Conservation (phyloP, 345 rosid species). For the Lumnitzera littorea region DNA sequence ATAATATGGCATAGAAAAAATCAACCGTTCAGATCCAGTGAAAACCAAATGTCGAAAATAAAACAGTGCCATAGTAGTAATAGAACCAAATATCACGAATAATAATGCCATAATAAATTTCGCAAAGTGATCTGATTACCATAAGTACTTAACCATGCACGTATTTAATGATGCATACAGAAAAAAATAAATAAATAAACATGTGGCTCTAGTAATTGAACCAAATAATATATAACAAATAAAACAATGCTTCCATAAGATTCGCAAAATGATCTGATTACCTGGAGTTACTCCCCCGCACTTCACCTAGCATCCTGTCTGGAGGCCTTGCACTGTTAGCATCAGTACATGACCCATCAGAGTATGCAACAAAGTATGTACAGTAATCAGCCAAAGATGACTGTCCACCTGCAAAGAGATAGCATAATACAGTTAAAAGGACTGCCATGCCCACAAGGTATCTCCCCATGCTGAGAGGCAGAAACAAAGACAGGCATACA, state of each 20-base stretch:
- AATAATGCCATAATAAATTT: no score
- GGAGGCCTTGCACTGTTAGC: constrained; percentile 90
- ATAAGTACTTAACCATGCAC: constrained; percentile 39
- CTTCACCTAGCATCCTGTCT: constrained; percentile 98
- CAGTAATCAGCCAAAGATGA: constrained; percentile 97
- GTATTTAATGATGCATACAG: constrained; percentile 24
- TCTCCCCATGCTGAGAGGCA: background rate
- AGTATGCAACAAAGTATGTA: constrained; percentile 94
- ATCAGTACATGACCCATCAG: constrained; percentile 99
- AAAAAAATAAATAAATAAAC: constrained; percentile 9
- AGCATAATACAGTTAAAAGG: constrained; percentile 4
- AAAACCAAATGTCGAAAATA: no score
- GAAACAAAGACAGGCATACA: background rate
- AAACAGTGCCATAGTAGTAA: no score
- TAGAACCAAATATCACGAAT: no score
- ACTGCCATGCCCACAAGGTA: no score
- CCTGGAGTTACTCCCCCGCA: constrained; percentile 91
- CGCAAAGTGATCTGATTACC: no score
- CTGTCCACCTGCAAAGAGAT: constrained; percentile 78
- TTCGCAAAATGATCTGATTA: constrained; percentile 10
- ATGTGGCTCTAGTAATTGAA: constrained; percentile 1
- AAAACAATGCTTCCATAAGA: no score
- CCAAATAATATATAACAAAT: no score
- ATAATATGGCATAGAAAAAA: constrained; percentile 10
- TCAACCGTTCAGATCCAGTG: constrained; percentile 12